Percentiles rank a stretch among this genome's conserved stretches.
Conservation (phyloP, 257 asterid species). For the Solanum clarkiae region DNA sequence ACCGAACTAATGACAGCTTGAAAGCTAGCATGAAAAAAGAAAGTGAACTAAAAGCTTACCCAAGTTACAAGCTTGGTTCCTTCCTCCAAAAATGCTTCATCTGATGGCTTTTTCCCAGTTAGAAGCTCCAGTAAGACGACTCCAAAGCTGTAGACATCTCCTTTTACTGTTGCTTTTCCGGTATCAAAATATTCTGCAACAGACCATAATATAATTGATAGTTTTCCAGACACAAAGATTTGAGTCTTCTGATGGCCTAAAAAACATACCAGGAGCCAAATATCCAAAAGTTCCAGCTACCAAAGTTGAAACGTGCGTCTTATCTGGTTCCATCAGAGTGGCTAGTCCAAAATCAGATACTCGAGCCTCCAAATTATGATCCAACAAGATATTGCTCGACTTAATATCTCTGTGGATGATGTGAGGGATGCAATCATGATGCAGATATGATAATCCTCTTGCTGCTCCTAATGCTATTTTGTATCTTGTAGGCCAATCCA, state of each 20-base stretch:
- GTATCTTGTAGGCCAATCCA: slow-evolving; percentile 70
- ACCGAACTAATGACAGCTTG: neutral
- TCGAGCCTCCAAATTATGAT: slow-evolving; percentile 59
- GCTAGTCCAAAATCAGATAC: slow-evolving; percentile 89
- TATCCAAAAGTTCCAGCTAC: slow-evolving; percentile 94
- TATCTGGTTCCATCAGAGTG: slow-evolving; percentile 69
- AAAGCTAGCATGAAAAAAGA: neutral
- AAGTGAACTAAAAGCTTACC: slow-evolving; percentile 28
- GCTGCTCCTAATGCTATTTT: slow-evolving; percentile 85
- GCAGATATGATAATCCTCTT: slow-evolving; percentile 80
- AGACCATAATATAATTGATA: neutral
- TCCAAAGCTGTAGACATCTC: slow-evolving; percentile 91
- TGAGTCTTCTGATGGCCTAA: neutral
- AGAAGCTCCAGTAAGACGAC: slow-evolving; percentile 83
- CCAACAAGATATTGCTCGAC: slow-evolving; percentile 75
- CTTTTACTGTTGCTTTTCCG: slow-evolving; percentile 80
- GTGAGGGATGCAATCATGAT: slow-evolving; percentile 86
- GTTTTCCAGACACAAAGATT: neutral
- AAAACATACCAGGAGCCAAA: slow-evolving; percentile 66
- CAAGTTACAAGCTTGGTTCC: slow-evolving; percentile 91
- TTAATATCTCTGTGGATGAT: slow-evolving; percentile 83
- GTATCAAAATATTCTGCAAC: slow-evolving; percentile 78
- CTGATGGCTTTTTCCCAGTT: slow-evolving; percentile 71
- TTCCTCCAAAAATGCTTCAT: slow-evolving; percentile 75
- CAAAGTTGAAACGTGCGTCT: slow-evolving; percentile 78